Evolutionary conservation across 148 eudicot genomes (phyloP).

Genomic region (Rhododendron griersonianum): DNA sequence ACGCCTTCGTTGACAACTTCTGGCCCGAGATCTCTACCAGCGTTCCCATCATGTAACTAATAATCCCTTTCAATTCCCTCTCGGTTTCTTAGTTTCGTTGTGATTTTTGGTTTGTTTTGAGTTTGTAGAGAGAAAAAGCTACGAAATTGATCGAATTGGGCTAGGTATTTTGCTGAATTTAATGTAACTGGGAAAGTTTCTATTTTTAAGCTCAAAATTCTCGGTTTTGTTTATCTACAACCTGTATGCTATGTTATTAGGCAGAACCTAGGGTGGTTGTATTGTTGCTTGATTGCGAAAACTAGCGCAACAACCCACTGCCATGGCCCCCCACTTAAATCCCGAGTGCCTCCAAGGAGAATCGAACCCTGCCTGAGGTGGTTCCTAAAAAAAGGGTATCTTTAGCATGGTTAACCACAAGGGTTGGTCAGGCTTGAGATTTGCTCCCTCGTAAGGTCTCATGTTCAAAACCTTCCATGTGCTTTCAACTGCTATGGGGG

Average conservation of each 20-base stretch:
- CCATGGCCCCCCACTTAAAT: background rate
- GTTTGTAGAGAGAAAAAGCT: background rate
- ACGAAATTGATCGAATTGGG: background rate
- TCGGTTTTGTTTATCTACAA: background rate
- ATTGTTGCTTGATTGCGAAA: background rate
- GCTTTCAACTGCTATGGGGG: no score
- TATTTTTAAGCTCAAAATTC: background rate
- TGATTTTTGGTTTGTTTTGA: background rate
- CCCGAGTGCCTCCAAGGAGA: no score
- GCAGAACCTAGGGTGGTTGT: background rate
- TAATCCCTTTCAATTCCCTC: background rate
- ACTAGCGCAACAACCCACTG: no score
- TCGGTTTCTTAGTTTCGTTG: background rate
- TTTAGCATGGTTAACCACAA: no score
- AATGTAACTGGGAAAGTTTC: background rate
- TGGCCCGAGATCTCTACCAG: slow-evolving; percentile 96
- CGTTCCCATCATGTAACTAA: slow-evolving; percentile 59
- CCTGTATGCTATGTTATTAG: background rate
- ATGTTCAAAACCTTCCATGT: no score
- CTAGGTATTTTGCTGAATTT: background rate
- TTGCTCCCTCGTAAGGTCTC: background rate
- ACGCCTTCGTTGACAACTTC: slow-evolving; percentile 56
- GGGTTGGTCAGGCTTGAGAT: background rate
- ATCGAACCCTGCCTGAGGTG: no score
- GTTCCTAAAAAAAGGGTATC: no score